Evolutionary conservation across 1,139 yeast species (phyloP), one percentile per base, ranked within the genome.

Genomic region (Blastobotrys serpentis): DNA sequence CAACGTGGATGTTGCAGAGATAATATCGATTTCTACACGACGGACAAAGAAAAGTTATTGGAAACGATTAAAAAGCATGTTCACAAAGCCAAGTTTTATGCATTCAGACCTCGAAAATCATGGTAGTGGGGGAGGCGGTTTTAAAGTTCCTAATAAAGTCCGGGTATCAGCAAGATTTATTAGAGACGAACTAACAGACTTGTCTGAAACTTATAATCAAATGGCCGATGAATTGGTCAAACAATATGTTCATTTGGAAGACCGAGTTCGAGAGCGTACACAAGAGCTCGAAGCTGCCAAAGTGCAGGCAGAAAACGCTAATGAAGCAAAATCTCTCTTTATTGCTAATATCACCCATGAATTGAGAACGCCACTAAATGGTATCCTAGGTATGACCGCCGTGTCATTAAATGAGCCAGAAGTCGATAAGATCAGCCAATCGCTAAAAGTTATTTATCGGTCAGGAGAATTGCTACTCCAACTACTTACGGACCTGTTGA

Each of bases 301-400:
- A 59, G 76, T 86, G 30, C 88, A 86, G 63, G 97, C 97, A 0
- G 97, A 90, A 67, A 79, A 84, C 33, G 98, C 98, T 2, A 90
- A 88, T 67, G 96, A 88, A 60, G 96, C 97, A 6, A 90, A 90
- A 61, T 86, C 96, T 0, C 87, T 88, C 13, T 92, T 92, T 66
- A 89, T 92, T 65, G 98, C 98, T 16, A 92, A 90, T 64, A 89
- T 92, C 33, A 89, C 97, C 0, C 98, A 92, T 64, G 98, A 92
- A 68, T 75, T 92, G 62, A 76, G 97, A 56, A 92, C 98, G 0
- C 98, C 98, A 1, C 72, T 92, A 58, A 92, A 92, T 66, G 98
- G 98, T 64, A 92, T 92, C 40, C 71, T 92, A 50, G 98, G 98
- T 49, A 87, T 92, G 95, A 86, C 97, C 0, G 86, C 95, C 1